Conservation (phyloP, 2,329 filamentous ascomycete species). For the Lanzia echinophila region DNA sequence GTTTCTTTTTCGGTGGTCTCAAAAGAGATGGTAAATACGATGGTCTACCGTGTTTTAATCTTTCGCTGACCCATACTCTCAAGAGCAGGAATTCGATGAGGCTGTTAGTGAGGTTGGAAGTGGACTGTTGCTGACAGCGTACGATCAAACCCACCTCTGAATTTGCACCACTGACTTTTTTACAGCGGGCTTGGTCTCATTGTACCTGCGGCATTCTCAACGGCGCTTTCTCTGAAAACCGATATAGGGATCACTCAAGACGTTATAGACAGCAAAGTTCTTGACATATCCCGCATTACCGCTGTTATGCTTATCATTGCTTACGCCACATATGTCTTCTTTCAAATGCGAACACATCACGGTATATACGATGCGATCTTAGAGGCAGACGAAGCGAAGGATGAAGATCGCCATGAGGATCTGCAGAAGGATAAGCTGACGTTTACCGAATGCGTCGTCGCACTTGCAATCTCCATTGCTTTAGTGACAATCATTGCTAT, state of each 20-base stretch:
- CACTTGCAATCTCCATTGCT: slow-evolving; percentile 55
- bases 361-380: slow-evolving; percentile 70
- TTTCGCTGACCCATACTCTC: neutral
- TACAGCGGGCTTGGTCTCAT: slow-evolving; percentile 43
- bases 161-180: slow-evolving; percentile 8
- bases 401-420: slow-evolving; percentile 58
- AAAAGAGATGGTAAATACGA: slow-evolving; percentile 40
- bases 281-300: slow-evolving; percentile 63
- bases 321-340: slow-evolving; percentile 61
- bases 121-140: slow-evolving; percentile 70
- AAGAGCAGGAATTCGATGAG: slow-evolving; percentile 63
- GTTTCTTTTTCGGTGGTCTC: slow-evolving; percentile 72
- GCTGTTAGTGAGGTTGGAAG: slow-evolving; percentile 74
- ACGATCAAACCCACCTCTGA: slow-evolving; percentile 24
- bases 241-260: slow-evolving; percentile 25
- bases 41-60: neutral
- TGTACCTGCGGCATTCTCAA: slow-evolving; percentile 40
- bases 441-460: slow-evolving; percentile 63
- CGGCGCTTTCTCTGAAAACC: slow-evolving; percentile 28
- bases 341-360: slow-evolving; percentile 70
- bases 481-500: slow-evolving; percentile 70
- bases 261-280: slow-evolving; percentile 44
- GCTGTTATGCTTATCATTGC: slow-evolving; percentile 64
- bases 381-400: slow-evolving; percentile 60
- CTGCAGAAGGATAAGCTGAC: slow-evolving; percentile 62